Conservation (phyloP, 2,329 filamentous ascomycete genomes). For the Fusarium tjaetaba region DNA sequence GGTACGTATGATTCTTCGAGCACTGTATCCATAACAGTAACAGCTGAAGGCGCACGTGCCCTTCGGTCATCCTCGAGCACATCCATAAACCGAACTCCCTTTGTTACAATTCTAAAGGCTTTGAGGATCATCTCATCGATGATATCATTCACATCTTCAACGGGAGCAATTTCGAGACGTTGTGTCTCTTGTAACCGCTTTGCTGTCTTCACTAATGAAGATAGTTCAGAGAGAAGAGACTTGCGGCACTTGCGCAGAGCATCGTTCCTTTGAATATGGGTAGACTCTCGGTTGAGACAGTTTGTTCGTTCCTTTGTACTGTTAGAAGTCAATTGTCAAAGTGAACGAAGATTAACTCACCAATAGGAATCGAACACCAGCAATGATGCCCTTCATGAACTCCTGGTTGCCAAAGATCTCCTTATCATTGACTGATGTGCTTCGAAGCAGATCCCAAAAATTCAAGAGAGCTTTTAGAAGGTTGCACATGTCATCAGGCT, state of each 20-base stretch:
- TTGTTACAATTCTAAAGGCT: conserved; percentile 92
- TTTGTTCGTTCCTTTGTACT: conserved; percentile 79
- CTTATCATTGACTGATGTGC: conserved; percentile 77
- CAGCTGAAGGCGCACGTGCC: conserved; percentile 60
- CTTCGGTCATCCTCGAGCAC: conserved; percentile 75
- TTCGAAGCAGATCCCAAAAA: conserved; percentile 90
- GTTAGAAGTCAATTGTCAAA: neutral
- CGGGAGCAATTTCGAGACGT: conserved; percentile 56
- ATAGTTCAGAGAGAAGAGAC: conserved; percentile 87
- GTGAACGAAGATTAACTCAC: conserved; percentile 64
- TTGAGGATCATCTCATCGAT: conserved; percentile 94
- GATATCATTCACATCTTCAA: conserved; percentile 74
- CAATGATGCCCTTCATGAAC: conserved; percentile 93
- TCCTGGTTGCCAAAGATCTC: conserved; percentile 90
- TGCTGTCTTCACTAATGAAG: conserved; percentile 86
- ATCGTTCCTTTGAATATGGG: conserved; percentile 78
- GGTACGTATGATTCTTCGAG: conserved; percentile 67
- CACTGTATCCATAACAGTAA: conserved; percentile 69
- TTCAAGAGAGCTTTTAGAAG: conserved; percentile 87
- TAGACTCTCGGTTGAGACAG: conserved; percentile 85
- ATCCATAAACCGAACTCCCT: conserved; percentile 90
- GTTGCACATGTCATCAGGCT: conserved; percentile 85
- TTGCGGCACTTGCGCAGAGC: conserved; percentile 83
- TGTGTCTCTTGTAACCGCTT: conserved; percentile 85
- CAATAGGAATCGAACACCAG: conserved; percentile 88